These are phyloP conservation scores for Tetrastigma voinierianum DNA, from an alignment of 164 flowering plant genomes.

Conservation along the genomic window DNA sequence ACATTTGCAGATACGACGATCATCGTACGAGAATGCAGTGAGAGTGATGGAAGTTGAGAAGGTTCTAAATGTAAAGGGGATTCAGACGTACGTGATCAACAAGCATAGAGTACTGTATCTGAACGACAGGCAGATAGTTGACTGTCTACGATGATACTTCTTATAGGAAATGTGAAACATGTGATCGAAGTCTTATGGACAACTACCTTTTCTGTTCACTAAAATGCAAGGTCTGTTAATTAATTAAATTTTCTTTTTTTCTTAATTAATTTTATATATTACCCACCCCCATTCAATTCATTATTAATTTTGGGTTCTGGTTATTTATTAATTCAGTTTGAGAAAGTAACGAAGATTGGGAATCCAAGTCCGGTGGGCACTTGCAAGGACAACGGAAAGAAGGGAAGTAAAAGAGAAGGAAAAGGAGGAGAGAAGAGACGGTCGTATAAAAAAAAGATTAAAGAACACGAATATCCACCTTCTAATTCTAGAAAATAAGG, in stretches of 20 bases:
- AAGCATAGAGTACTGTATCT: conserved; percentile 72
- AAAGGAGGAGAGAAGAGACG: conserved; percentile 28
- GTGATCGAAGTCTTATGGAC: conserved; percentile 65
- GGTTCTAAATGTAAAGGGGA: conserved; percentile 59
- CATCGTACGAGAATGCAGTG: conserved; percentile 91
- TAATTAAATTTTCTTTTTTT: neutral
- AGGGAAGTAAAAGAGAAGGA: conserved; percentile 19
- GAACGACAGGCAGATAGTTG: conserved; percentile 86
- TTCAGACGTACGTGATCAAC: conserved; percentile 82
- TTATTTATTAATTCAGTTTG: conserved; percentile 27
- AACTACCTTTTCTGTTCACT: conserved; percentile 74
- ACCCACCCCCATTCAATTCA: neutral
- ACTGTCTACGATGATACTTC: too few relatives aligned
- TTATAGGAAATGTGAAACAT: conserved; percentile 70
- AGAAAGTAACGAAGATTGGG: conserved; percentile 63
- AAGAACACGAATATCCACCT: too few relatives aligned
- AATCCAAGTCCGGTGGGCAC: conserved; percentile 43
- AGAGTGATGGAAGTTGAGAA: conserved; percentile 60
- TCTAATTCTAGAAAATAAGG: conserved; percentile 58
- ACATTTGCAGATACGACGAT: conserved; percentile 61
- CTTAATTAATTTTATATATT: neutral
- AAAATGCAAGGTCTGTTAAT: conserved; percentile 67
- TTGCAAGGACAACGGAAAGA: conserved; percentile 23
- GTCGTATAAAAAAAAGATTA: too few relatives aligned
- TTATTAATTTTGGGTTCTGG: too few relatives aligned